Base-by-base conservation (phyloP, 345 rosid genomes). In the Xanthoceras sorbifolium region DNA sequence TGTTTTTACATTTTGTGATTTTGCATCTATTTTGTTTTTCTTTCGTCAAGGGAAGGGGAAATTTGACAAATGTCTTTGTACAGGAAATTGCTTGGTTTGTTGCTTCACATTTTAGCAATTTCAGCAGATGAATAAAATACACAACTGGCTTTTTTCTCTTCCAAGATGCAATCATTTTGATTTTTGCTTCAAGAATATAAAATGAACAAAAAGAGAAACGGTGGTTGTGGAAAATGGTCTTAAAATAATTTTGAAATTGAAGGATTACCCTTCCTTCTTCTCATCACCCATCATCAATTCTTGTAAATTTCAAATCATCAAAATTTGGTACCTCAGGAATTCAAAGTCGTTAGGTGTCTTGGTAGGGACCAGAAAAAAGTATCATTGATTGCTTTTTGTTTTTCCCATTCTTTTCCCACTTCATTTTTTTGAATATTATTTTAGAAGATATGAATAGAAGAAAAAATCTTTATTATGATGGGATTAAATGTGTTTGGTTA, bases 41-140 rank as follows among this genome's bases (percentile, higher is more conserved):
- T 23, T 50, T 38, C 9, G 72, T 36, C 66, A 61, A 74, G 61
- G 77, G 46, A 50, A 71, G 80, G 78, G 68, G 59, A 8, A 50
- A 50, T 46, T n/a, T n/a, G n/a, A n/a, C n/a, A 11, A 50, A 67
- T 78, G 77, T 71, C 22, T 67, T 59, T 85, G 89, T 87, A 87
- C 70, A 85, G 88, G 82, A 85, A 81, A 75, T 81, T 82, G 84
- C 79, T 74, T 78, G 74, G 66, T 67, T 80, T 82, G 75, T 76
- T 78, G 76, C 72, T 67, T 73, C 61, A 61, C 69, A 59, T 40
- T 22, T 57, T 74, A 7, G 50, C 76, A 82, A 64, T 66, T 71
- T 82, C 71, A 77, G 85, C 82, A 62, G 44, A 82, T 76, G 34
- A 83, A 81, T 72, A 82, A 87, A 57, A 76, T 72, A 55, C 71